Evolutionary conservation across 2,329 filamentous ascomycete genomes (phyloP).

Genomic region (Colletotrichum sublineola): DNA sequence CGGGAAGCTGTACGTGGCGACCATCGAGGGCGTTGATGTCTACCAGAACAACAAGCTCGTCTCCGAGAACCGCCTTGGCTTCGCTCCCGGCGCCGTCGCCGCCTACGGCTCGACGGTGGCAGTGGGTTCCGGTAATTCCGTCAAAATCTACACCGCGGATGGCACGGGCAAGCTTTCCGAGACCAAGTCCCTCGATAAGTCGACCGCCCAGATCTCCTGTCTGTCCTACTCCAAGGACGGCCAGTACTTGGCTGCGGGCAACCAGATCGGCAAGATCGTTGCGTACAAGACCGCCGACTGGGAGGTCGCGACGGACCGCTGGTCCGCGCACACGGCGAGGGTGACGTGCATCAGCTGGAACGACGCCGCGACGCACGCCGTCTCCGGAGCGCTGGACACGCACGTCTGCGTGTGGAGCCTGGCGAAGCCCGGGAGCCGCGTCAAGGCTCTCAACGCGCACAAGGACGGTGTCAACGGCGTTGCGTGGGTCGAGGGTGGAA

Average conservation of each 20-base stretch:
- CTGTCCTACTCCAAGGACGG: conserved; percentile 87
- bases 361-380: conserved; percentile 79
- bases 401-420: conserved; percentile 95
- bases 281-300: conserved; percentile 78
- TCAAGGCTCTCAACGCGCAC: conserved; percentile 89
- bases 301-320: conserved; percentile 81
- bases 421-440: conserved; percentile 82
- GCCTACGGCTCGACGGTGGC: conserved; percentile 77
- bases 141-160: conserved; percentile 79
- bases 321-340: conserved; percentile 72
- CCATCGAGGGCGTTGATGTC: conserved; percentile 63
- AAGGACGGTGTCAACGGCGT: conserved; percentile 96
- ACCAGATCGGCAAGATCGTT: conserved; percentile 87
- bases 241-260: conserved; percentile 84
- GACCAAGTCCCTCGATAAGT: conserved; percentile 72
- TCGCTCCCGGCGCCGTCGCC: conserved; percentile 78
- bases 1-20: conserved; percentile 69
- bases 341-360: conserved; percentile 80
- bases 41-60: conserved; percentile 73
- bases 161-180: conserved; percentile 68
- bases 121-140: conserved; percentile 79
- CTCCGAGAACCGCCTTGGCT: conserved; percentile 70
- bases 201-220: conserved; percentile 79
- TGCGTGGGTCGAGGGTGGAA: conserved; percentile 77
- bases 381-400: conserved; percentile 89